Conservation (phyloP, 108 stramenopile species). For the Nannochloropsis oceanica region DNA sequence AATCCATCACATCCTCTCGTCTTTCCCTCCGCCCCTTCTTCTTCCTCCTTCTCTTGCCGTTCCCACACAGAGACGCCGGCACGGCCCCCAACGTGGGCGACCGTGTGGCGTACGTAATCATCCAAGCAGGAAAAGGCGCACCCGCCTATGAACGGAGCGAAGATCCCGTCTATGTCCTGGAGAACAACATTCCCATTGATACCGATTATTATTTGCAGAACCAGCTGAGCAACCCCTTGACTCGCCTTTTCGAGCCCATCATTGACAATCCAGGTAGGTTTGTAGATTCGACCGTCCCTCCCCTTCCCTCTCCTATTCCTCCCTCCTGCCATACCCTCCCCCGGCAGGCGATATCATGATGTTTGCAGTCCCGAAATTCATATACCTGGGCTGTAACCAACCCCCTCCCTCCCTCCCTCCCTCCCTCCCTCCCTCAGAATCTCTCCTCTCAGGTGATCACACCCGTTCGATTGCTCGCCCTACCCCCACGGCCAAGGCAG, state of each 20-base stretch:
- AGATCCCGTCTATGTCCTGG: conserved; percentile 93
- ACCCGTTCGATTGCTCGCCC: conserved; percentile 89
- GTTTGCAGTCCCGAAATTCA: too few species aligned
- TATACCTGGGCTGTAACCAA: too few species aligned
- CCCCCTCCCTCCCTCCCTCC: not conserved
- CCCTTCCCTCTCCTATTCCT: not conserved
- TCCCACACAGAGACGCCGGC: conserved; percentile 53
- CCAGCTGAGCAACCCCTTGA: conserved; percentile 88
- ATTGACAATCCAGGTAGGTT: conserved; percentile 55
- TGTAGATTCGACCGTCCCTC: not conserved
- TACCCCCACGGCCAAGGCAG: conserved; percentile 78
- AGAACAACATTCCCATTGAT: conserved; percentile 92
- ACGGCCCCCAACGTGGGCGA: conserved; percentile 97
- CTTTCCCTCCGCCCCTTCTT: not conserved
- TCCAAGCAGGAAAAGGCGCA: conserved; percentile 72
- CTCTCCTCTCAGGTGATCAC: conserved; percentile 85
- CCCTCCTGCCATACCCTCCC: not conserved
- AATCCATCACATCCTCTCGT: not conserved
- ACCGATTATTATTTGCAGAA: conserved; percentile 83
- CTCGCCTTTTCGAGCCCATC: conserved; percentile 95
- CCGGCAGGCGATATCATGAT: too few species aligned
- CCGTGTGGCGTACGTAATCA: conserved; percentile 99
- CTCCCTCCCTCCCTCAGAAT: conserved; percentile 14
- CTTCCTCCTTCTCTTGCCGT: too few species aligned
- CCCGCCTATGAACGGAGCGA: conserved; percentile 88